These are phyloP conservation scores for Pseudogymnoascus sp. DNA, from an alignment of 2,329 filamentous ascomycete genomes.

Conservation along the genomic window DNA sequence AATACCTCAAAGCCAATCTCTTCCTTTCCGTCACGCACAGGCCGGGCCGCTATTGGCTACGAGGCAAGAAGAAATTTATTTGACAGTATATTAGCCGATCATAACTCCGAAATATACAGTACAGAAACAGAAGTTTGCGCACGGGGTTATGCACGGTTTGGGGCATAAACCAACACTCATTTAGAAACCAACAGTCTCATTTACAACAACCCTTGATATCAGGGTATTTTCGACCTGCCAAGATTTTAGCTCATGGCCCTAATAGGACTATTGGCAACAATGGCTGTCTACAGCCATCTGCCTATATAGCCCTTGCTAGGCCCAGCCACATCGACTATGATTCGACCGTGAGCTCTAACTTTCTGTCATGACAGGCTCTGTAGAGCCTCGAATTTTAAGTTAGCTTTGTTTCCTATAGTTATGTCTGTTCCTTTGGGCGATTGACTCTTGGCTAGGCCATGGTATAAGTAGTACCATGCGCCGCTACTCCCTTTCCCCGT, in stretches of 20 bases:
- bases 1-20: neutral
- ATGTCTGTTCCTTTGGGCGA: neutral
- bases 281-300: neutral
- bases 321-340: neutral
- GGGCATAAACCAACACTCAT: no score
- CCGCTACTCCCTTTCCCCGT: neutral
- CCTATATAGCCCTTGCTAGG: neutral
- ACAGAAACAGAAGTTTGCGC: neutral
- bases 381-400: neutral
- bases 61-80: neutral
- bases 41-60: neutral
- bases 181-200: no score
- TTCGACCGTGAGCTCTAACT: neutral
- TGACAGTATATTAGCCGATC: neutral
- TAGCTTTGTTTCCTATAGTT: neutral
- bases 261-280: neutral
- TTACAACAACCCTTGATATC: neutral
- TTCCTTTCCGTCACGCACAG: neutral
- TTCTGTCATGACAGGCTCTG: neutral
- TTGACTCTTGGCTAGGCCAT: neutral
- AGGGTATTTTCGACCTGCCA: no score
- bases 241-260: no score
- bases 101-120: neutral
- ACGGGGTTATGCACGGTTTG: neutral
- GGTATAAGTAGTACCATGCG: neutral